Base-by-base conservation (phyloP, 148 eudicot species). In the Arbutus unedo region DNA sequence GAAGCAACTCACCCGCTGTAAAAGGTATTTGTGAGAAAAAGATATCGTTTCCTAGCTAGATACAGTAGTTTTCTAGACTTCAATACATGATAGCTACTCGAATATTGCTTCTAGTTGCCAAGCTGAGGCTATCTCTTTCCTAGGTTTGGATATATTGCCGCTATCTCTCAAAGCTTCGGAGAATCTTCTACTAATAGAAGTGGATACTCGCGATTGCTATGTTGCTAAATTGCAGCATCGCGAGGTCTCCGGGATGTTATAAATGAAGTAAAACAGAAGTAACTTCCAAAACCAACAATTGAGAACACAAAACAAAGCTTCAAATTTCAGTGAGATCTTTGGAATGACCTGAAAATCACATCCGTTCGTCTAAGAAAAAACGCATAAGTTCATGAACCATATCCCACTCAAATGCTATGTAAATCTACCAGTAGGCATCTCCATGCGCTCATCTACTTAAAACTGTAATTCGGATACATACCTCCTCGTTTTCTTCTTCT, bases 401-500 rank as follows among this genome's bases (percentile, higher is more conserved):
- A 18, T 57, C 64, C 64, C 15, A 6, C 15, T 16, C 2, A 57
- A 57, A 8, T 13, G 15, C 10, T 38, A 67, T 25, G 44, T n/a
- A 67, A 25, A 3, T 25, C 45, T 67, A 9, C 45, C 45, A 25
- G 38, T 31, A 50, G 68, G 23, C 9, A 21, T 62, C 23, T 50
- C 53, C 4, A 76, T 3, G 5, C 2, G 11, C 4, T 47, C 77
- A n/a, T 48, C 18, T 9, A 14, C 79, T 21, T 38, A 5, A 48
- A 23, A 49, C 18, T 31, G 44, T 18, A 81, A 41, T 76, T 77
- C 51, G 67, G 57, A 50, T 31, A 38, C 47, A 80, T 87, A 95
- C 98, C 98, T 93, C 85, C 98, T 89, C 71, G 89, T 91, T 86
- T 92, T 91, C 91, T 91, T 94, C 87, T 94, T 94, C 85, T 94